Percentiles rank a stretch among this genome's conserved stretches.
Conservation (phyloP, 2,329 filamentous ascomycete species). For the Colletotrichum paranaense region DNA sequence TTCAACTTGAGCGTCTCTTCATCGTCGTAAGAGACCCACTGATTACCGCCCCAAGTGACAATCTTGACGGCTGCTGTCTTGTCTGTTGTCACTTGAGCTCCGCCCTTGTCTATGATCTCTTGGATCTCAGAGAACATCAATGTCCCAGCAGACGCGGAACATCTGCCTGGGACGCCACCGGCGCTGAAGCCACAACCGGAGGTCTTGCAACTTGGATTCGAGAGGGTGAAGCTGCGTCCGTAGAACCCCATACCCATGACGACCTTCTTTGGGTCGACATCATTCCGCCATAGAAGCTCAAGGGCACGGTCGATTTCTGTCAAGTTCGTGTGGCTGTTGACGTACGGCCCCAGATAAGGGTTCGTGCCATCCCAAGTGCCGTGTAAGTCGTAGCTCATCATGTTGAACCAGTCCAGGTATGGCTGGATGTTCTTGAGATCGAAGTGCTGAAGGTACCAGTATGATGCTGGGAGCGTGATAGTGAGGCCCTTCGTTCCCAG, state of each 20-base stretch:
- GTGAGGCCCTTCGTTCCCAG: constrained; percentile 22
- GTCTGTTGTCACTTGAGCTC: constrained; percentile 28
- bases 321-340: constrained; percentile 46
- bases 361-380: constrained; percentile 45
- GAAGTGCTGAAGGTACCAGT: constrained; percentile 45
- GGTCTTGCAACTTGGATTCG: not conserved
- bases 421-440: constrained; percentile 38
- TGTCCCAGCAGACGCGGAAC: constrained; percentile 29
- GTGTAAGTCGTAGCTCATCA: constrained; percentile 39
- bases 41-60: constrained; percentile 38
- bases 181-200: not conserved
- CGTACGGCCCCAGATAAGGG: not conserved
- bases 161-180: not conserved
- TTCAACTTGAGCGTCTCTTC: constrained; percentile 26
- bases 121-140: constrained; percentile 42
- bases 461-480: constrained; percentile 36
- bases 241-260: constrained; percentile 58
- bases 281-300: constrained; percentile 59
- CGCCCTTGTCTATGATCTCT: constrained; percentile 35
- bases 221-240: constrained; percentile 37
- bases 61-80: constrained; percentile 43
- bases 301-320: constrained; percentile 55
- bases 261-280: constrained; percentile 53
- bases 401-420: constrained; percentile 53
- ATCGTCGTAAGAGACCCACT: constrained; percentile 48